Evolutionary conservation across 2,329 filamentous ascomycete species (phyloP).

Genomic region (Fusarium gaditjirri): DNA sequence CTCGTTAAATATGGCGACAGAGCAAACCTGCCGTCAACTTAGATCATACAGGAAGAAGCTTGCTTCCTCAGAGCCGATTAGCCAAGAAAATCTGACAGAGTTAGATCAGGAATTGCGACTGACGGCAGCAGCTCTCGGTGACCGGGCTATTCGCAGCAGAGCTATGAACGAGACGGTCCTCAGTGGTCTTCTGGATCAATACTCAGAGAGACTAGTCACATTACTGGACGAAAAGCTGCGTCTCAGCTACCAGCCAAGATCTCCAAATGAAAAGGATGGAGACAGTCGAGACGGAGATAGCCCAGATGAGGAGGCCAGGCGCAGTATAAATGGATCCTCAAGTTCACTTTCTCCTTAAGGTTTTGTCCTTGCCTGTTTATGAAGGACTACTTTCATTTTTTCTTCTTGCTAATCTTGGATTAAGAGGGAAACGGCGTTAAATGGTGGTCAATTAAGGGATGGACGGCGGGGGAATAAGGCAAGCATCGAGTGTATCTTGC

Average conservation of each 20-base stretch:
- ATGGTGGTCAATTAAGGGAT: conserved; percentile 20
- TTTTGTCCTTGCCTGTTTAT: conserved; percentile 29
- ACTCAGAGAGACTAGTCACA: conserved; percentile 76
- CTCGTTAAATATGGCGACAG: conserved; percentile 70
- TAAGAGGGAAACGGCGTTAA: conserved; percentile 35
- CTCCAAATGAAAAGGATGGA: conserved; percentile 41
- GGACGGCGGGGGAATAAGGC: conserved; percentile 29
- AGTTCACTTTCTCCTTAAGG: conserved; percentile 50
- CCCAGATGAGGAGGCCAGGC: conserved; percentile 45
- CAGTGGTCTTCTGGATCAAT: conserved; percentile 76
- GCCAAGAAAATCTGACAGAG: conserved; percentile 68
- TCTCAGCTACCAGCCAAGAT: conserved; percentile 53
- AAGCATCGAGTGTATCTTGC: conserved; percentile 32
- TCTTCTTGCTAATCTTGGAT: conserved; percentile 6
- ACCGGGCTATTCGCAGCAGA: conserved; percentile 64
- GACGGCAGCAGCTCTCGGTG: conserved; percentile 69
- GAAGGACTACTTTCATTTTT: conserved; percentile 1
- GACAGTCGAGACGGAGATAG: conserved; percentile 42
- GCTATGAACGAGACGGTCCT: conserved; percentile 68
- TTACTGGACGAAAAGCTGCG: conserved; percentile 78
- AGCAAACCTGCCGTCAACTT: conserved; percentile 71
- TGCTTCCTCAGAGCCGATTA: conserved; percentile 65
- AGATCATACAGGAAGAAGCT: conserved; percentile 73
- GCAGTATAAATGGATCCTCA: conserved; percentile 50
- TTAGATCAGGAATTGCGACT: conserved; percentile 73